Base-by-base conservation (phyloP, 1,284 basidiomycete species). In the Pascua sp. region DNA sequence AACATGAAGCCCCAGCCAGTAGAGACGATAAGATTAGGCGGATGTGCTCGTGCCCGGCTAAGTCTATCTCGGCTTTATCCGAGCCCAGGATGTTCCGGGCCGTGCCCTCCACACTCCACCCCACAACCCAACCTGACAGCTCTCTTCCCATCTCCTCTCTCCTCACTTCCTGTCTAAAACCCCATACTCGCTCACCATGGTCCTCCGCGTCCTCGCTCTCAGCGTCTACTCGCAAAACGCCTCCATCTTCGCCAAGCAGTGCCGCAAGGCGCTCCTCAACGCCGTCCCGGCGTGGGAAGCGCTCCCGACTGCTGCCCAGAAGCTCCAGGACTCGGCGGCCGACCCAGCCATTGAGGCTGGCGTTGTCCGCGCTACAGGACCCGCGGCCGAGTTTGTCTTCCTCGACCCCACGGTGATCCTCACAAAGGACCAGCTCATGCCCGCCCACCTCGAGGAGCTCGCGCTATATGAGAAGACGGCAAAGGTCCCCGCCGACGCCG, bases 201-300 rank as follows among this genome's bases (percentile, higher is more conserved):
- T 18, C 16, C 9, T 44, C 42, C 42, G 42, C 10, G 18, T 42
- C 24, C 58, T 72, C 57, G 61, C 65, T 18, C 57, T 75, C n/a
- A 62, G 62, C 61, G 91, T 90, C 36, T 90, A 87, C 71, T 84
- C 88, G 5, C 91, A 93, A 73, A 92, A 88, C 66, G 88, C 84
- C 5, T 79, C 68, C 48, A 86, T 90, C 63, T 88, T 91, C 75
- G 86, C 82, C 70, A 91, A 89, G 78, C 82, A 88, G 71, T 89
- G 88, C 56, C 67, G 83, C 73, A 8, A 36, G 12, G 51, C 48
- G 10, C 37, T 49, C 24, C 24, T 32, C 24, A 32, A 32, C 24
- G 24, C 24, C 24, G 24, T 32, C 24, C 24, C 40, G 40, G 40
- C 11, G 5, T 53, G 51, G 51, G 16, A 24, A 8, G 18, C 51